These are phyloP conservation scores for Ambrosia artemisiifolia DNA, from an alignment of 129 eudicot species.

Conservation along the genomic window DNA sequence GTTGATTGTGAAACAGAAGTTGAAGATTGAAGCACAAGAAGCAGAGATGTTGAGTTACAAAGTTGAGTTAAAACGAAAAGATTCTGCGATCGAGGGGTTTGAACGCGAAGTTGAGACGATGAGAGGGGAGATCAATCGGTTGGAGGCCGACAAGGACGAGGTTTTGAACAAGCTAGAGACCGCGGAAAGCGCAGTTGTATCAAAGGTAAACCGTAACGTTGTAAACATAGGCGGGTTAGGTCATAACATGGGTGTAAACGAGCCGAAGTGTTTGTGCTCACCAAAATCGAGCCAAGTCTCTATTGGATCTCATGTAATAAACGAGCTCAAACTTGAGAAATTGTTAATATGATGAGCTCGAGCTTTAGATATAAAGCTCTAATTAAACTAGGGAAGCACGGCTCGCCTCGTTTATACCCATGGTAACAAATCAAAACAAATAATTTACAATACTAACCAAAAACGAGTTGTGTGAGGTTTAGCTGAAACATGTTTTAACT, in stretches of 20 bases:
- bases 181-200: constrained; percentile 33
- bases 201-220: constrained; percentile 33
- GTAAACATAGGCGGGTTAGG: not conserved
- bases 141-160: constrained; percentile 47
- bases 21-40: constrained; percentile 40
- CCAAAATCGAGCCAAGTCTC: too few relatives aligned
- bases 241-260: not conserved
- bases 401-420: too few relatives aligned
- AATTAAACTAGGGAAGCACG: too few relatives aligned
- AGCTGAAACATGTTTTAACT: not conserved
- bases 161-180: constrained; percentile 36
- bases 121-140: constrained; percentile 22
- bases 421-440: too few relatives aligned
- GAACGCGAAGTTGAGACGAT: constrained; percentile 43
- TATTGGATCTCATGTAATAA: too few relatives aligned
- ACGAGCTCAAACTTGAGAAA: too few relatives aligned
- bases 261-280: not conserved
- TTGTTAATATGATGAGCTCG: too few relatives aligned
- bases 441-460: not conserved
- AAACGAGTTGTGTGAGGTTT: not conserved
- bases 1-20: constrained; percentile 26
- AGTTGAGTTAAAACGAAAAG: constrained; percentile 35
- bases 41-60: constrained; percentile 25
- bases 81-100: constrained; percentile 23
- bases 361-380: too few relatives aligned